phyloP scores from a whole-genome alignment of 371 early-diverging fungal genomes.

The Dinochytrium kinnereticum region DNA sequence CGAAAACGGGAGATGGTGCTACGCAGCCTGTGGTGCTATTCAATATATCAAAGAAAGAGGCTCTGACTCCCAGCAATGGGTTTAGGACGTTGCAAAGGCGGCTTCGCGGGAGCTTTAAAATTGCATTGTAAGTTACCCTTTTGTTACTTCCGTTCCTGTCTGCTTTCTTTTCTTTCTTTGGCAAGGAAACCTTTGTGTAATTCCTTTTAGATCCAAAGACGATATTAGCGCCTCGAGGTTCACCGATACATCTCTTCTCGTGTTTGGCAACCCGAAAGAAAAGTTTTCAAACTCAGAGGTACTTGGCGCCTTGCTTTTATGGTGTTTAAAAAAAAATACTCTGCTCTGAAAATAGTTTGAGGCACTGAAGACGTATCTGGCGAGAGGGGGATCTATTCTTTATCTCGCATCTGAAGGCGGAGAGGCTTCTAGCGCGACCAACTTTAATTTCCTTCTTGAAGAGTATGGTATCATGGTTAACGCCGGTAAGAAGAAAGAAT shows the following conservation, averaged over 20 bases:
- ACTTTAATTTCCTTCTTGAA: constrained; percentile 66
- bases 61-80: constrained; percentile 52
- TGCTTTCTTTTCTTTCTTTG: background rate
- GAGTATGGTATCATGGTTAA: constrained; percentile 64
- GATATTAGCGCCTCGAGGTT: constrained; percentile 52
- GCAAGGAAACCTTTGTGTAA: background rate
- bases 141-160: too few relatives aligned
- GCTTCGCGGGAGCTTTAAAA: constrained; percentile 47
- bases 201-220: constrained; percentile 51
- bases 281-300: constrained; percentile 60
- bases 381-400: constrained; percentile 59
- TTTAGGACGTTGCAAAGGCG: constrained; percentile 50
- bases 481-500: constrained; percentile 42
- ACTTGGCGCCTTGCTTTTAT: background rate
- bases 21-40: constrained; percentile 43
- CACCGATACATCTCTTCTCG: constrained; percentile 49
- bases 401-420: constrained; percentile 63
- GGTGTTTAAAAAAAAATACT: background rate
- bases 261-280: constrained; percentile 60
- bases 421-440: constrained; percentile 52
- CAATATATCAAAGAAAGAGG: constrained; percentile 54
- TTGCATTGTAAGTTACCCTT: constrained; percentile 45
- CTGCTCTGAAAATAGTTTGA: constrained; percentile 48
- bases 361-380: constrained; percentile 56
- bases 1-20: background rate